Percentiles rank a stretch among this genome's conserved stretches.
These are phyloP conservation scores for Glonium stellatum DNA, from an alignment of 495 filamentous ascomycete genomes.

Conservation along the genomic window DNA sequence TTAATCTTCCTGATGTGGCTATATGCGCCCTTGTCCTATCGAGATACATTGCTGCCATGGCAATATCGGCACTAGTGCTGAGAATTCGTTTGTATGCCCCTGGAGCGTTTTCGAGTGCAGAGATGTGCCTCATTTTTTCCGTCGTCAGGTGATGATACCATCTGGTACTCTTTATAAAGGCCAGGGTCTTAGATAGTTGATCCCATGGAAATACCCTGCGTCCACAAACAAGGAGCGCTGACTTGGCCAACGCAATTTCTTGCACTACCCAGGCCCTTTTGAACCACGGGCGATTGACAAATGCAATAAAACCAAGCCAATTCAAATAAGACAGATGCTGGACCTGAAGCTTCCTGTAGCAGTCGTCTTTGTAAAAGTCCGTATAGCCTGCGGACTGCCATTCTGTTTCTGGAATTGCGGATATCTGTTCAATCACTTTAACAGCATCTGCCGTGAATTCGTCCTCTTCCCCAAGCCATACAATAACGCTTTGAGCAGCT, in stretches of 20 bases:
- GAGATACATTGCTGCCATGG: conserved; percentile 13
- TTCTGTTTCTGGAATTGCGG: conserved; percentile 8
- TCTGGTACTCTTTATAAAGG: conserved; percentile 17
- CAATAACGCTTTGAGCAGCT: conserved; percentile 14
- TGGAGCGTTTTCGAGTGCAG: conserved; percentile 1
- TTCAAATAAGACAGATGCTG: conserved; percentile 16
- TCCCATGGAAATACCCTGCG: conserved; percentile 15
- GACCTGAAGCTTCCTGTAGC: not conserved
- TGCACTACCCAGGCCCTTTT: conserved; percentile 23
- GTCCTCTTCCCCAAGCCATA: conserved; percentile 27
- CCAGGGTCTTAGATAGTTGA: conserved; percentile 15
- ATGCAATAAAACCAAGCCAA: conserved; percentile 21
- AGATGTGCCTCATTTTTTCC: conserved; percentile 17
- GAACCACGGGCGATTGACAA: conserved; percentile 25
- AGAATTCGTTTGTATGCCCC: conserved; percentile 17
- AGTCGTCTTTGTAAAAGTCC: conserved; percentile 12
- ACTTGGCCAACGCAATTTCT: conserved; percentile 20
- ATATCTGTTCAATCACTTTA: conserved; percentile 8
- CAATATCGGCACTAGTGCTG: conserved; percentile 11
- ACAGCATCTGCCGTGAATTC: conserved; percentile 16
- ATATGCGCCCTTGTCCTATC: conserved; percentile 14
- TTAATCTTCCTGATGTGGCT: not conserved
- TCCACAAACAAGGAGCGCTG: conserved; percentile 16
- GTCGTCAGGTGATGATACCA: conserved; percentile 26
- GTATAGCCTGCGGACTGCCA: conserved; percentile 16